Percentiles rank a stretch among this genome's conserved stretches.
These are phyloP conservation scores for Solanum raphanifolium DNA, from an alignment of 257 asterid species.

Conservation along the genomic window DNA sequence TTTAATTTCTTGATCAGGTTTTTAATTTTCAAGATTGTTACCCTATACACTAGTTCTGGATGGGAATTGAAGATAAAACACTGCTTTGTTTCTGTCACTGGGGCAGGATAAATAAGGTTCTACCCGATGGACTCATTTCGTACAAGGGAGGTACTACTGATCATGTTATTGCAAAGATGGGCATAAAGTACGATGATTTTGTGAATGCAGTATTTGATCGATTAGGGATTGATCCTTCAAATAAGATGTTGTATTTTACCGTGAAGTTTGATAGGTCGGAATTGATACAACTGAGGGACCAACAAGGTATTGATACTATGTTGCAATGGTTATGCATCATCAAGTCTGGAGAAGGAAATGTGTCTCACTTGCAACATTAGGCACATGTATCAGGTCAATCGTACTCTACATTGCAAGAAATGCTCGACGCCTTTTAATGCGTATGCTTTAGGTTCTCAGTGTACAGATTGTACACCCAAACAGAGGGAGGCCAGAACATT, in stretches of 20 bases:
- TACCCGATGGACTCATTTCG: neutral
- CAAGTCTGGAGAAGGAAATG: neutral
- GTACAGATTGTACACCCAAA: neutral
- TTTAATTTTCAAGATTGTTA: neutral
- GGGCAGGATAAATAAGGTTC: neutral
- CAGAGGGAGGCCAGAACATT: conserved; percentile 7
- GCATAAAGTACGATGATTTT: neutral
- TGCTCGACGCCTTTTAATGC: conserved; percentile 11
- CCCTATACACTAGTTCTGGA: neutral
- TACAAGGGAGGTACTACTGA: neutral
- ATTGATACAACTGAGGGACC: neutral
- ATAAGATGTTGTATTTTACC: neutral
- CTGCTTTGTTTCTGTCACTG: neutral
- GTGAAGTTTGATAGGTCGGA: neutral
- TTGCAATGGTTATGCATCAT: neutral
- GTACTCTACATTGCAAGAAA: no score
- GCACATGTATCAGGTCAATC: no score
- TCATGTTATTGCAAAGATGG: neutral
- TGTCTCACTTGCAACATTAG: neutral
- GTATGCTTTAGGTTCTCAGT: neutral
- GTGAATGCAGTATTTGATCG: neutral
- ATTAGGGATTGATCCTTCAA: neutral
- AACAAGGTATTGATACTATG: neutral
- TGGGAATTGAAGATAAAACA: neutral
- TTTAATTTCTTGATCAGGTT: neutral